Percentiles rank a stretch among this genome's conserved stretches.
Evolutionary conservation across 2,329 filamentous ascomycete genomes (phyloP).

Genomic region (Penicillium aurantiogriseum): DNA sequence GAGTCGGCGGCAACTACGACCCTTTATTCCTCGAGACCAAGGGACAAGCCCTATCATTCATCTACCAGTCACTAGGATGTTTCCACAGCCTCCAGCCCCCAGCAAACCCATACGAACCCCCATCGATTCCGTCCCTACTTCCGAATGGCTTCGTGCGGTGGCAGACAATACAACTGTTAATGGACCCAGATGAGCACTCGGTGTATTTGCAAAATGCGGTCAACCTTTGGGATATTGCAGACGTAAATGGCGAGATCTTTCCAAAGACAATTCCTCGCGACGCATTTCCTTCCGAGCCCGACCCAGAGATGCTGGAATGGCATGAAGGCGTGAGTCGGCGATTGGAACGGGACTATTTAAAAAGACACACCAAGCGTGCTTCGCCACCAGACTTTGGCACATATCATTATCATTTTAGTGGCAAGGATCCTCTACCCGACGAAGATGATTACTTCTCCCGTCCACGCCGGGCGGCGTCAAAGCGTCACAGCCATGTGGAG

Average conservation of each 20-base stretch:
- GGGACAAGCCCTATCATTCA: conserved; percentile 75
- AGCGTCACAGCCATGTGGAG: conserved; percentile 18
- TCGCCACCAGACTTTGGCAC: conserved; percentile 33
- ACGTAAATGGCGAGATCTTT: conserved; percentile 62
- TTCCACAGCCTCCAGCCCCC: conserved; percentile 81
- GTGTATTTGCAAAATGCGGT: conserved; percentile 79
- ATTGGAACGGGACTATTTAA: conserved; percentile 61
- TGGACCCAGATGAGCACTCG: conserved; percentile 85
- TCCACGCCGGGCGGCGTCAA: conserved; percentile 16
- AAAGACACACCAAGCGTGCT: conserved; percentile 37
- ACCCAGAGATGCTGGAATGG: conserved; percentile 81
- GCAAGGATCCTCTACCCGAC: conserved; percentile 31
- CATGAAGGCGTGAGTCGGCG: conserved; percentile 73
- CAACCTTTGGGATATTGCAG: conserved; percentile 69
- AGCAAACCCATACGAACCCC: conserved; percentile 66
- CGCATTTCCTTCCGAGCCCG: conserved; percentile 69
- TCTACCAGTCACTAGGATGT: conserved; percentile 88
- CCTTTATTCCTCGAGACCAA: conserved; percentile 75
- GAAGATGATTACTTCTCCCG: conserved; percentile 24
- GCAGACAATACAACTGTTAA: conserved; percentile 86
- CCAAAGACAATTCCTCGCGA: conserved; percentile 65
- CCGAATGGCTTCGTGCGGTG: conserved; percentile 83
- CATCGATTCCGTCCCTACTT: conserved; percentile 79
- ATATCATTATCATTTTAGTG: conserved; percentile 32
- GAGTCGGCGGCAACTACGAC: conserved; percentile 74